Base-by-base conservation (phyloP, 805 yeast species). In the Cyberlindnera maclurae region DNA sequence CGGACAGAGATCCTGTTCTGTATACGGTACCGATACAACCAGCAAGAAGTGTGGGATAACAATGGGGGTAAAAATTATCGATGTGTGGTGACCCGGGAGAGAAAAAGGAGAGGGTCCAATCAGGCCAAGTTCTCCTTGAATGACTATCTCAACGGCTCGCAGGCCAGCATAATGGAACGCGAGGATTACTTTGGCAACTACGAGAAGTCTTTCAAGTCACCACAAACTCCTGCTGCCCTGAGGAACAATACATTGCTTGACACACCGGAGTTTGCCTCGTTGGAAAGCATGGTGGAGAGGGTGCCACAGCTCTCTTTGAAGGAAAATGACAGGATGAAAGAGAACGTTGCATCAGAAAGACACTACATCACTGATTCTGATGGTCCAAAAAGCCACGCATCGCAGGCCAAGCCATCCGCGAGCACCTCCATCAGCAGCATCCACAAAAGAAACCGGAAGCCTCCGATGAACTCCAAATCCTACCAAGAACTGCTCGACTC, bases 11-110 rank as follows among this genome's bases (percentile, higher is more conserved):
- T 72, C 46, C 60, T 65, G 32, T 62, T 83, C 49, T 84, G 94
- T 51, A 69, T 53, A 3, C 41, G 58, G 22, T 54, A 48, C 29
- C 42, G 53, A 12, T 50, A 55, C 34, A 39, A 39, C 5, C 29
- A 31, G 11, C 69, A 70, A 12, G 88, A 79, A 47, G 71, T 56
- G 52, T 86, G 95, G 95, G 96, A 86, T 58, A 86, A 83, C 62
- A 87, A 86, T 60, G 45, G 60, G 29, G 54, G 55, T 37, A 56
- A 60, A 33, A 86, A 86, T 60, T 86, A 82, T 59, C 68, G 64
- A 31, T 59, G 86, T 13, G 13, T 43, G 9, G 31, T 55, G 28
- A 43, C 42, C n/a, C 46, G 45, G 12, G 36, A 38, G 6, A 44
- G 42, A 26, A 36, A 27, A 20, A 29, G 15, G 5, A 42, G 35